A percentile compares a stretch with the other conserved stretches of the same genome.
Evolutionary conservation across 2,329 filamentous ascomycete genomes (phyloP).

Genomic region (Cryphonectria radicalis): DNA sequence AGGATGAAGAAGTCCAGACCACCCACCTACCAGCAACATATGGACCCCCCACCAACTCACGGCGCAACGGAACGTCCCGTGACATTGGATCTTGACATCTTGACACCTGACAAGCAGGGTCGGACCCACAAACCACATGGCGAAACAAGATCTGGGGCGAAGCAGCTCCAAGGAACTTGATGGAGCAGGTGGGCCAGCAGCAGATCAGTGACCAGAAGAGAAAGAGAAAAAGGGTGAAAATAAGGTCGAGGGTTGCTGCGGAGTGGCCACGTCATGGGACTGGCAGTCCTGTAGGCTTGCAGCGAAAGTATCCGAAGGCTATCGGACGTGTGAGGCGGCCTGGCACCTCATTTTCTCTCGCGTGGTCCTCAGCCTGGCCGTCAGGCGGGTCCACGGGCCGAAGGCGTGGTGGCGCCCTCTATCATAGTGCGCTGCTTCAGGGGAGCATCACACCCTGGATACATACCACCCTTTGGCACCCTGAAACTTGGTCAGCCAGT

Average conservation of each 20-base stretch:
- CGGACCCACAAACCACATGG: slow-evolving; percentile 9
- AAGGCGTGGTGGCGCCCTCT: background rate
- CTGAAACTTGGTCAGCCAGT: background rate
- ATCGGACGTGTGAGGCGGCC: background rate
- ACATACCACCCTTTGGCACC: background rate
- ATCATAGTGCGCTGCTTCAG: background rate
- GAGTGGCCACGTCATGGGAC: background rate
- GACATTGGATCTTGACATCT: background rate
- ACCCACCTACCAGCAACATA: background rate
- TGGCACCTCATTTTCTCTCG: background rate
- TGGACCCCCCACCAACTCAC: background rate
- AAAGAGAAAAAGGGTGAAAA: no score
- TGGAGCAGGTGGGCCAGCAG: background rate
- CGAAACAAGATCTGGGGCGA: background rate
- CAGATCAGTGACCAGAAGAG: background rate
- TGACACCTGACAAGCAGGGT: background rate
- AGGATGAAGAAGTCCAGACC: background rate
- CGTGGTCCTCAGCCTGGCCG: background rate
- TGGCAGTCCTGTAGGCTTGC: background rate
- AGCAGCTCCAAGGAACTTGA: background rate
- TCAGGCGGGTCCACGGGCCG: background rate
- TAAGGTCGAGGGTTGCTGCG: background rate
- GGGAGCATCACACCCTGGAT: background rate
- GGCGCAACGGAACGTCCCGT: background rate
- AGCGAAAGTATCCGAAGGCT: background rate